Evolutionary conservation across 768 basidiomycete species (phyloP).

Genomic region (Lactarius trivialis): DNA sequence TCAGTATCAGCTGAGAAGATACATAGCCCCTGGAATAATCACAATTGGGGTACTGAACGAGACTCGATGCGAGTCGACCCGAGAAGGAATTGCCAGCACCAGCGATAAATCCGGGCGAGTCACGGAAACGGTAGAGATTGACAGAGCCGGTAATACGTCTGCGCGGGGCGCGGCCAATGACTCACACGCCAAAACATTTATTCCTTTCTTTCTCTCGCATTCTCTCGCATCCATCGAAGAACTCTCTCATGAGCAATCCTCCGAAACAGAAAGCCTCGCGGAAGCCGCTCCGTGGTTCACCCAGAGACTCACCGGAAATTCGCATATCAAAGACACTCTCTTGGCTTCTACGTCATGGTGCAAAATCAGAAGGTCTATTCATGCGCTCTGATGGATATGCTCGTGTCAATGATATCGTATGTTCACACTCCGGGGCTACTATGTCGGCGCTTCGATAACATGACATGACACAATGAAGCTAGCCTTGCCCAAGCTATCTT

Average conservation of each 20-base stretch:
- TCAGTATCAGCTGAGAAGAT: background rate
- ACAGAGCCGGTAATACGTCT: background rate
- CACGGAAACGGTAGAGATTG: background rate
- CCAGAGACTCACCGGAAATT: slow-evolving; percentile 59
- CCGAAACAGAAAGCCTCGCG: slow-evolving; percentile 11
- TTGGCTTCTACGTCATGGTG: slow-evolving; percentile 89
- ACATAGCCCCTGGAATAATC: background rate
- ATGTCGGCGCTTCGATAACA: background rate
- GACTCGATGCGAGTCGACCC: background rate
- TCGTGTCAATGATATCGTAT: slow-evolving; percentile 72
- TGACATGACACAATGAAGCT: slow-evolving; percentile 41
- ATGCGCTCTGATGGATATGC: slow-evolving; percentile 87
- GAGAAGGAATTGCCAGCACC: background rate
- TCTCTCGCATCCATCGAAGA: background rate
- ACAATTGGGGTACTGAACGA: background rate
- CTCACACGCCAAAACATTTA: background rate
- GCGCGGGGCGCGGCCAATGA: background rate
- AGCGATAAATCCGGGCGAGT: background rate
- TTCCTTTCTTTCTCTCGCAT: background rate
- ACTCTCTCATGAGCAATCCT: background rate
- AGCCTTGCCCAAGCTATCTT: slow-evolving; percentile 52
- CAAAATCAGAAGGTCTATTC: slow-evolving; percentile 61
- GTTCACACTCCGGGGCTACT: slow-evolving; percentile 29
- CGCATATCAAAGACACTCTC: slow-evolving; percentile 81
- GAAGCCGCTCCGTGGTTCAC: slow-evolving; percentile 50